phyloP scores from a whole-genome alignment of 495 filamentous ascomycete genomes.

The Penicillium turbatum region DNA sequence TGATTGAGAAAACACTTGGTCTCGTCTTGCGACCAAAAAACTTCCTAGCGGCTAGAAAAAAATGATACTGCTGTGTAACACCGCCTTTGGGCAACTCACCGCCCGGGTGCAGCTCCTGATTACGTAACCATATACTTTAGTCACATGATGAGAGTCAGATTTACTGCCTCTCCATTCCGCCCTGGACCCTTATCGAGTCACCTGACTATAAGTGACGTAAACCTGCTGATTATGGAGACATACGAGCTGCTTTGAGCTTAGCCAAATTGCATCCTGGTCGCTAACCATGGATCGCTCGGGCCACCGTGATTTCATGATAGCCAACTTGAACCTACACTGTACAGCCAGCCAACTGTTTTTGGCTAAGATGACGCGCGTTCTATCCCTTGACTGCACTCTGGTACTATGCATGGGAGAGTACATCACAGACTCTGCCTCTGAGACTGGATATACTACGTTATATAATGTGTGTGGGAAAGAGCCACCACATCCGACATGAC shows the following conservation, averaged over 20 bases:
- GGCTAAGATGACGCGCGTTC: neutral
- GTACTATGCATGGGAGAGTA: neutral
- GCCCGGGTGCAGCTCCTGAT: neutral
- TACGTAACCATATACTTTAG: neutral
- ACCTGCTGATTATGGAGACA: neutral
- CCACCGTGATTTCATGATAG: conserved; percentile 3
- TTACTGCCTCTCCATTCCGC: neutral
- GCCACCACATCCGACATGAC: conserved; percentile 5
- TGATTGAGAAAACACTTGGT: conserved; percentile 10
- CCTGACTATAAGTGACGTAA: neutral
- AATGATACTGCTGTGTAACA: conserved; percentile 20
- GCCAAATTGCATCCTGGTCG: neutral
- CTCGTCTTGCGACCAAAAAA: conserved; percentile 14
- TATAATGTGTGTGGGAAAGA: neutral
- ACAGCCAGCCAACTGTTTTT: neutral
- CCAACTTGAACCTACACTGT: neutral
- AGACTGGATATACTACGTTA: neutral
- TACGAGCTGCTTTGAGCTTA: conserved; percentile 1
- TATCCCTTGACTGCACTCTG: neutral
- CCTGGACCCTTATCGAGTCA: neutral
- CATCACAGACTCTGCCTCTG: neutral
- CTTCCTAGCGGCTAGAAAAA: conserved; percentile 17
- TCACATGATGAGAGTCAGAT: neutral
- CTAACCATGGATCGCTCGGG: neutral
- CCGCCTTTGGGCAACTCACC: conserved; percentile 14